Evolutionary conservation across 2,329 filamentous ascomycete species (phyloP).

Genomic region (Polytolypa hystricis): DNA sequence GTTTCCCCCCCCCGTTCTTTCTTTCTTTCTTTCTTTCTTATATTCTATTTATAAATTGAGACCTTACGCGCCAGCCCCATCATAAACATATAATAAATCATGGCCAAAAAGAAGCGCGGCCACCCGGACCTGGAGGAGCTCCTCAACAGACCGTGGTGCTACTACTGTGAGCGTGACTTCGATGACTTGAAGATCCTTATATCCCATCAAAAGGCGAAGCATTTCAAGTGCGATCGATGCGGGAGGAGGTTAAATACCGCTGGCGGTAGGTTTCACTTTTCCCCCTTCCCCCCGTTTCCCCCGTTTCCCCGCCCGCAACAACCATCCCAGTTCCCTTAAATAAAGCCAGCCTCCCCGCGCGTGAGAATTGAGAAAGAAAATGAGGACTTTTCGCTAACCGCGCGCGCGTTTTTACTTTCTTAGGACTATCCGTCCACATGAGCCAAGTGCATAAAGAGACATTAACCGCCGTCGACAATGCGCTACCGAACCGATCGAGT

Average conservation of each 20-base stretch:
- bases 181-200: slow-evolving; percentile 95
- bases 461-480: slow-evolving; percentile 79
- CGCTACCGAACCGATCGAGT: slow-evolving; percentile 71
- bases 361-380: too few species aligned
- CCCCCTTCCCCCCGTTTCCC: not conserved
- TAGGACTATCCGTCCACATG: slow-evolving; percentile 91
- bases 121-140: slow-evolving; percentile 82
- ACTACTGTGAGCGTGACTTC: slow-evolving; percentile 99
- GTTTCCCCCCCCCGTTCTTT: too few species aligned
- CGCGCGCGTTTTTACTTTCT: too few species aligned
- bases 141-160: slow-evolving; percentile 82
- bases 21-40: too few species aligned
- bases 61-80: too few species aligned
- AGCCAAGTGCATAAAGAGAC: slow-evolving; percentile 97
- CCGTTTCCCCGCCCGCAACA: not conserved
- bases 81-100: too few species aligned
- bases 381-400: too few species aligned
- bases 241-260: slow-evolving; percentile 82
- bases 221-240: slow-evolving; percentile 95
- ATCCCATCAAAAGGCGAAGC: slow-evolving; percentile 97
- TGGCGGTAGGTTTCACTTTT: slow-evolving; percentile 54
- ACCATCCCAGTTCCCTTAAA: not conserved
- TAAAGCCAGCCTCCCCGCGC: not conserved
- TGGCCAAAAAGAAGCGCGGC: slow-evolving; percentile 85
- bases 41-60: too few species aligned